Conservation (phyloP, 2,329 filamentous ascomycete genomes). For the Ophiostoma triangulosporum region DNA sequence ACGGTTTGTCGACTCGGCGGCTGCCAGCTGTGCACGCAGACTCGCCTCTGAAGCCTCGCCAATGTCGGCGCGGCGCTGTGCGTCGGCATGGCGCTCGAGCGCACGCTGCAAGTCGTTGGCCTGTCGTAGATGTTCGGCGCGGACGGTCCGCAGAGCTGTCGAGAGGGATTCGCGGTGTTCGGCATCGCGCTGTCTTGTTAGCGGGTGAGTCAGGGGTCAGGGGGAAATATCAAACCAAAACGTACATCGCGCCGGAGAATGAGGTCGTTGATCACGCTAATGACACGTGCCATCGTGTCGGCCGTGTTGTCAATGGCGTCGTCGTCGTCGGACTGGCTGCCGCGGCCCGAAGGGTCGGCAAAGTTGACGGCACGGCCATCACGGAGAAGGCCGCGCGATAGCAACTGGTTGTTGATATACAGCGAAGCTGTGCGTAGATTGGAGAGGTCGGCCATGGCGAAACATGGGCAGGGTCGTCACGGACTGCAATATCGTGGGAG, state of each 20-base stretch:
- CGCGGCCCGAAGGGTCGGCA: conserved; percentile 51
- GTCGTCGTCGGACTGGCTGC: conserved; percentile 23
- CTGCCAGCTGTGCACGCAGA: conserved; percentile 54
- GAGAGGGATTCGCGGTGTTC: conserved; percentile 77
- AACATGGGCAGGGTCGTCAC: background rate
- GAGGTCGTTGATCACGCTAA: conserved; percentile 87
- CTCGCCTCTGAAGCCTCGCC: conserved; percentile 59
- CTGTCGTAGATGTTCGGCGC: conserved; percentile 62
- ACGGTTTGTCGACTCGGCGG: conserved; percentile 59
- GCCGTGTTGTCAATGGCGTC: conserved; percentile 15
- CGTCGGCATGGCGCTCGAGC: conserved; percentile 38
- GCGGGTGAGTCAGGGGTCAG: too few relatives aligned
- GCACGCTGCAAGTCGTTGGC: conserved; percentile 52
- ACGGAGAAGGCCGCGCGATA: conserved; percentile 50
- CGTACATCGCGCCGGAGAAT: conserved; percentile 78
- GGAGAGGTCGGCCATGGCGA: conserved; percentile 40
- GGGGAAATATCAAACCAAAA: too few relatives aligned
- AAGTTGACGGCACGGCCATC: conserved; percentile 74
- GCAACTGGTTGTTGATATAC: conserved; percentile 60
- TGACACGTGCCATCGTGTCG: conserved; percentile 61
- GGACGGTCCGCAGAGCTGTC: conserved; percentile 60
- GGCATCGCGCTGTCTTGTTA: conserved; percentile 56
- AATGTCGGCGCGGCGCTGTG: conserved; percentile 40
- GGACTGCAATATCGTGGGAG: background rate
- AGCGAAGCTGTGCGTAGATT: conserved; percentile 54